phyloP scores from a whole-genome alignment of 1,284 basidiomycete genomes.

The Sutorius eximius region DNA sequence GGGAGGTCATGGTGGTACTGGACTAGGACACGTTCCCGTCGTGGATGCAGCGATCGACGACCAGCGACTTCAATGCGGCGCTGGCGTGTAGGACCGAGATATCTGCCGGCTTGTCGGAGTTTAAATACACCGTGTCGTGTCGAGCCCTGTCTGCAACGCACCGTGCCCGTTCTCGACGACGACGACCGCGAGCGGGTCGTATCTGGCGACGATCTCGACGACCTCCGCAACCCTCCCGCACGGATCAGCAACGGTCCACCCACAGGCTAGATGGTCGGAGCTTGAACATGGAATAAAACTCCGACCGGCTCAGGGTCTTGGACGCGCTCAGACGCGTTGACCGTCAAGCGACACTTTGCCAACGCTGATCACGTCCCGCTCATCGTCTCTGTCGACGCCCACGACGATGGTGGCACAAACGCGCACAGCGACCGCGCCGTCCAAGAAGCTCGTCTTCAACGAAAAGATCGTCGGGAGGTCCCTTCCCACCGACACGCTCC shows the following conservation, averaged over 20 bases:
- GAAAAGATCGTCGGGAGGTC: constrained; percentile 78
- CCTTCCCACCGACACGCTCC: constrained; percentile 70
- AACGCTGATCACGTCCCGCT: constrained; percentile 1
- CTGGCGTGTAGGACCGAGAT: background rate
- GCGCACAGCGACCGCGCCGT: constrained; percentile 51
- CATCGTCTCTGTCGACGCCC: constrained; percentile 13
- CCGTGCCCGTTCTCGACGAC: background rate
- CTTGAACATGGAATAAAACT: background rate
- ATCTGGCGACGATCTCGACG: background rate
- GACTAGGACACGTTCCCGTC: background rate
- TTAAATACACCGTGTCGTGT: background rate
- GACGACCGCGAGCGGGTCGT: background rate
- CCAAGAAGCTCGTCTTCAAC: constrained; percentile 69
- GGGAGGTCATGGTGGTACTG: constrained; percentile 19
- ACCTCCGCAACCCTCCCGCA: background rate
- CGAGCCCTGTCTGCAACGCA: background rate
- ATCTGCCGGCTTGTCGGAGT: constrained; percentile 1
- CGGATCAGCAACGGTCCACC: background rate
- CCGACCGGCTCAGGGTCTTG: background rate
- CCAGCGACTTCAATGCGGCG: background rate
- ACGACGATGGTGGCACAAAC: constrained; percentile 69
- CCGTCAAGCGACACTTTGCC: background rate
- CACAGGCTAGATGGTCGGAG: constrained; percentile 6
- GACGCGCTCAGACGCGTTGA: constrained; percentile 17
- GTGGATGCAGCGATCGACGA: background rate